These are phyloP conservation scores for Phytophthora chlamydospora DNA, from an alignment of 352 stramenopile genomes.

Conservation along the genomic window DNA sequence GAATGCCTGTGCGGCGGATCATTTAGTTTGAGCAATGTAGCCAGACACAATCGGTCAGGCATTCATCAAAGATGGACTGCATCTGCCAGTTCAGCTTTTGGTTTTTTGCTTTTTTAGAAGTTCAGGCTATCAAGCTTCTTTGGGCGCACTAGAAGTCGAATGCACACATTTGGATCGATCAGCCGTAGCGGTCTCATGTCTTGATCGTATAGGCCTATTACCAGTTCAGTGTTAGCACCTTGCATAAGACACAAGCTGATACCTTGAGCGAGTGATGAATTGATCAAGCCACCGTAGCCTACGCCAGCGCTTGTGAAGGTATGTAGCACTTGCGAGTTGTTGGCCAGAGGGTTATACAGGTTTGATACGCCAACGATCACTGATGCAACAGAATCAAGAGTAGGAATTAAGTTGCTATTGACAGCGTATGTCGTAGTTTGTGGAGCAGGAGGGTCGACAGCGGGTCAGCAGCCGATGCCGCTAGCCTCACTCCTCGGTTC, in stretches of 20 bases:
- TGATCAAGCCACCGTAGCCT: slow-evolving; percentile 21
- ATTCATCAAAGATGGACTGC: neutral
- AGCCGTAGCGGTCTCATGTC: slow-evolving; percentile 15
- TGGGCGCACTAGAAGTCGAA: slow-evolving; percentile 22
- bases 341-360: slow-evolving; percentile 27
- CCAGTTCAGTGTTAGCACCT: slow-evolving; percentile 5
- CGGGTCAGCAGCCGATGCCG: no score
- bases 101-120: slow-evolving; percentile 8
- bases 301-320: slow-evolving; percentile 25
- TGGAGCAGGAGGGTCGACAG: no score
- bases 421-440: no score
- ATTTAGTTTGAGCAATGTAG: no score
- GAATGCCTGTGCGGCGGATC: no score
- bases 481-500: no score
- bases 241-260: slow-evolving; percentile 2
- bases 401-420: no score
- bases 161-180: slow-evolving; percentile 24
- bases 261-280: slow-evolving; percentile 9
- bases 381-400: no score
- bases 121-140: no score
- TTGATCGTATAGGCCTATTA: neutral
- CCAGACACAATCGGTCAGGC: no score
- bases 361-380: slow-evolving; percentile 9
- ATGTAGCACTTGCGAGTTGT: slow-evolving; percentile 30
- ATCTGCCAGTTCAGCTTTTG: neutral